Conservation (phyloP, 345 rosid genomes). For the Hibiscus tridactylites region DNA sequence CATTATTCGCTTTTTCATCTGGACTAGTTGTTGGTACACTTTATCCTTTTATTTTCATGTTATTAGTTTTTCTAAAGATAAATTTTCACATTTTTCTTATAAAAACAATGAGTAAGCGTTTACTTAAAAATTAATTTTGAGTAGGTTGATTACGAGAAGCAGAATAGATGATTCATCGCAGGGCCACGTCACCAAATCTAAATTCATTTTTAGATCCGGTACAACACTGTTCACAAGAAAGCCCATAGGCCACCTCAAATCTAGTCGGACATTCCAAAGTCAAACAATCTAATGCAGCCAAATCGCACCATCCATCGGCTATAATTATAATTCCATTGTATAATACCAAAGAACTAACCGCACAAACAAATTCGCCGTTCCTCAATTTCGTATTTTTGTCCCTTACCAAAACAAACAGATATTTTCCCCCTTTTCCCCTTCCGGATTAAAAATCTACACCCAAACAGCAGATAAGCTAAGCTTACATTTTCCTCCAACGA, state of each 20-base stretch:
- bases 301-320: background rate
- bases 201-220: no score
- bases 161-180: no score
- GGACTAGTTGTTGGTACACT: no score
- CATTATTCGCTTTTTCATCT: no score
- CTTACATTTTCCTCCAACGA: background rate
- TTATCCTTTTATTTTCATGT: no score
- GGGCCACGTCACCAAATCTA: no score
- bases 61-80: no score
- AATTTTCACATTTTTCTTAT: no score
- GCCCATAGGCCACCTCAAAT: background rate
- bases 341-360: background rate
- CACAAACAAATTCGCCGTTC: background rate
- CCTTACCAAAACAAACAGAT: background rate
- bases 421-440: background rate
- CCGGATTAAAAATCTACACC: background rate
- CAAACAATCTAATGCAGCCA: background rate
- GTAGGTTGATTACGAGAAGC: no score
- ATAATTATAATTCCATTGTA: background rate
- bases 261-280: background rate
- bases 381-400: background rate
- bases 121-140: no score
- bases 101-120: no score
- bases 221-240: no score
- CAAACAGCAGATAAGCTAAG: background rate